Percentiles rank a stretch among this genome's conserved stretches.
Evolutionary conservation across 2,329 filamentous ascomycete species (phyloP).

Genomic region (Daldinia sp.): DNA sequence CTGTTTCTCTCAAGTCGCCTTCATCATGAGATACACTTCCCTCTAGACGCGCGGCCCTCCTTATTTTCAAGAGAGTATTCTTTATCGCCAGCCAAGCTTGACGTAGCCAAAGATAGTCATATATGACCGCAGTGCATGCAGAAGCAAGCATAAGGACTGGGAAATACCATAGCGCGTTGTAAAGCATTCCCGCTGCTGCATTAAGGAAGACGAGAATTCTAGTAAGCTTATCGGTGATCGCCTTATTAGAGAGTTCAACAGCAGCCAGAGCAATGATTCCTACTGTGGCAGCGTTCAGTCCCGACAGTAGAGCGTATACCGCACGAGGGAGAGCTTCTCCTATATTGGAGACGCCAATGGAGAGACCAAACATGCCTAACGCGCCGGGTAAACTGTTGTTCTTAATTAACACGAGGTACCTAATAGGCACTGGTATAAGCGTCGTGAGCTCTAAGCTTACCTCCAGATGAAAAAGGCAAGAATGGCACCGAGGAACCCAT

Average conservation of each 20-base stretch:
- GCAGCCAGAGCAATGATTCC: slow-evolving; percentile 79
- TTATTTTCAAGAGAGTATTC: not conserved
- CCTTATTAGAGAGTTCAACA: slow-evolving; percentile 74
- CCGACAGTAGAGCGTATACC: slow-evolving; percentile 77
- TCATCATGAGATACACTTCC: not conserved
- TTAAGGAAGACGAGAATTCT: slow-evolving; percentile 73
- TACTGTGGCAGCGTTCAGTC: slow-evolving; percentile 78
- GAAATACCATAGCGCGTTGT: slow-evolving; percentile 82
- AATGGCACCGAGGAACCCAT: slow-evolving; percentile 68
- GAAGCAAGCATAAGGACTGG: slow-evolving; percentile 70
- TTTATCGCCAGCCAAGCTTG: slow-evolving; percentile 46
- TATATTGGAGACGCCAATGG: slow-evolving; percentile 73
- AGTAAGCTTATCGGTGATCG: slow-evolving; percentile 73
- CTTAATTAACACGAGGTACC: not conserved
- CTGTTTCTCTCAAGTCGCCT: not conserved
- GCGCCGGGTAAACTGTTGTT: slow-evolving; percentile 72
- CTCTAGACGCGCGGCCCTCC: not conserved
- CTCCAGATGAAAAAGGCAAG: slow-evolving; percentile 74
- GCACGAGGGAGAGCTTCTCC: slow-evolving; percentile 67
- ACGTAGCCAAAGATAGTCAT: slow-evolving; percentile 68
- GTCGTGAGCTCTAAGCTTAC: slow-evolving; percentile 51
- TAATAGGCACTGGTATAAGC: not conserved
- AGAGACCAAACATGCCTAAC: slow-evolving; percentile 75
- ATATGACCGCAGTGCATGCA: slow-evolving; percentile 65
- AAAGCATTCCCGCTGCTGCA: slow-evolving; percentile 74